Evolutionary conservation across 495 filamentous ascomycete species (phyloP).

Genomic region (Podospora tetraspora): DNA sequence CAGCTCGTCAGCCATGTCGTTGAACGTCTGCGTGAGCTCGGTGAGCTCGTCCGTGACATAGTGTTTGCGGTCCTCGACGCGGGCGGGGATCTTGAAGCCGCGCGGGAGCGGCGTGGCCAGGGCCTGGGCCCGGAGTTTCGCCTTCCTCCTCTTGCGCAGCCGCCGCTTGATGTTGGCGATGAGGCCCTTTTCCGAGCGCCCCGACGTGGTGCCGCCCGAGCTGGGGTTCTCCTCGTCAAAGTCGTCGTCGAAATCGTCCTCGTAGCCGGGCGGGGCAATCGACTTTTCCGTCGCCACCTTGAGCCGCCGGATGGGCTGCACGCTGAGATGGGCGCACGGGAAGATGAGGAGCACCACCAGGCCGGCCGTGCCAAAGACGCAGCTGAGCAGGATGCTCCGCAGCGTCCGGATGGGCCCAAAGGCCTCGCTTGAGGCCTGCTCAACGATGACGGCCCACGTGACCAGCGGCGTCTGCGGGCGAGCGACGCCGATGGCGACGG

Average conservation of each 20-base stretch:
- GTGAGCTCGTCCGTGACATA: conserved; percentile 80
- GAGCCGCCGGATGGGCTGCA: conserved; percentile 71
- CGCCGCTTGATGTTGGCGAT: conserved; percentile 33
- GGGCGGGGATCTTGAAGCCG: conserved; percentile 74
- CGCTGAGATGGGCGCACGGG: conserved; percentile 72
- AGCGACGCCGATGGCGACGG: conserved; percentile 68
- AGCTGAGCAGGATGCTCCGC: conserved; percentile 70
- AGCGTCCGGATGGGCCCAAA: conserved; percentile 67
- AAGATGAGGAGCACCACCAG: conserved; percentile 61
- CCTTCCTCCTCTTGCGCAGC: conserved; percentile 22
- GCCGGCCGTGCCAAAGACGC: conserved; percentile 77
- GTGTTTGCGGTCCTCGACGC: conserved; percentile 70
- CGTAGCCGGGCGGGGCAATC: conserved; percentile 57
- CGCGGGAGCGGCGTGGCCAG: conserved; percentile 45
- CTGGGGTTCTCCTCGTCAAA: conserved; percentile 42
- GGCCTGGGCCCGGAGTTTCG: conserved; percentile 29
- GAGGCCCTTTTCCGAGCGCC: conserved; percentile 36
- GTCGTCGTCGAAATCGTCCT: conserved; percentile 38
- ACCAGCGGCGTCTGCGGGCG: conserved; percentile 57
- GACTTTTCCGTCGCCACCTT: conserved; percentile 74
- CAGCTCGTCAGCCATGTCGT: conserved; percentile 89
- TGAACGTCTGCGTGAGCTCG: conserved; percentile 80
- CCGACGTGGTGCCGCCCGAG: conserved; percentile 32
- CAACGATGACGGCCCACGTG: conserved; percentile 76
- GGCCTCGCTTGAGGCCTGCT: conserved; percentile 68